Evolutionary conservation across 768 basidiomycete species (phyloP).

Genomic region (Termitomyces sp.): DNA sequence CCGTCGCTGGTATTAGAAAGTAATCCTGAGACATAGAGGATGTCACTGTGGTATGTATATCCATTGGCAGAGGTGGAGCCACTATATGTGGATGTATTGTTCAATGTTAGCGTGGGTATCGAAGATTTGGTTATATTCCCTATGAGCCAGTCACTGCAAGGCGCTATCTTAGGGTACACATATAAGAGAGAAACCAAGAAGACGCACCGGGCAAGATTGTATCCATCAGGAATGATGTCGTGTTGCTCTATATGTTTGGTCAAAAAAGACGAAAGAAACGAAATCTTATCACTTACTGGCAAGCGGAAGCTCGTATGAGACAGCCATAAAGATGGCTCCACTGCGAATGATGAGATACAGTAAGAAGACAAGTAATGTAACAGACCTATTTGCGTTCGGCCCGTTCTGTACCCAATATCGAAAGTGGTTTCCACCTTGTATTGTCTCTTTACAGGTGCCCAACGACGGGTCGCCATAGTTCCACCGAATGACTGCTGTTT

Average conservation of each 20-base stretch:
- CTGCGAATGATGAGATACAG: slow-evolving; percentile 23
- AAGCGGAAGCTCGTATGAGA: slow-evolving; percentile 68
- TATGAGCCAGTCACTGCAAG: slow-evolving; percentile 72
- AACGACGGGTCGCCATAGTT: slow-evolving; percentile 75
- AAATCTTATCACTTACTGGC: slow-evolving; percentile 30
- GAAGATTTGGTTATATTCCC: slow-evolving; percentile 66
- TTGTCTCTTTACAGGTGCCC: slow-evolving; percentile 84
- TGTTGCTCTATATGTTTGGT: slow-evolving; percentile 39
- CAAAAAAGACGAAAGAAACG: background rate
- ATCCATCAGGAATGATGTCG: slow-evolving; percentile 73
- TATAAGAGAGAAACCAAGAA: background rate
- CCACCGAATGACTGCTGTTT: slow-evolving; percentile 81
- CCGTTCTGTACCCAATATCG: slow-evolving; percentile 88
- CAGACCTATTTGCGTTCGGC: slow-evolving; percentile 48
- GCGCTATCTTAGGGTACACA: background rate
- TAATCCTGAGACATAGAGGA: slow-evolving; percentile 63
- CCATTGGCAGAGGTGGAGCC: slow-evolving; percentile 59
- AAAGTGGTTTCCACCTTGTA: slow-evolving; percentile 83
- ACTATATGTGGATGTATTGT: slow-evolving; percentile 53
- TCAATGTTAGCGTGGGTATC: slow-evolving; percentile 42
- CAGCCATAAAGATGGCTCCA: slow-evolving; percentile 70
- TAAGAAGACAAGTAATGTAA: background rate
- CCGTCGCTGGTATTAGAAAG: slow-evolving; percentile 63
- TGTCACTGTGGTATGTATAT: slow-evolving; percentile 70
- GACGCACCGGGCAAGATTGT: slow-evolving; percentile 68